Base-by-base conservation (phyloP, 768 basidiomycete species). In the Neoboletus subvelutipes region DNA sequence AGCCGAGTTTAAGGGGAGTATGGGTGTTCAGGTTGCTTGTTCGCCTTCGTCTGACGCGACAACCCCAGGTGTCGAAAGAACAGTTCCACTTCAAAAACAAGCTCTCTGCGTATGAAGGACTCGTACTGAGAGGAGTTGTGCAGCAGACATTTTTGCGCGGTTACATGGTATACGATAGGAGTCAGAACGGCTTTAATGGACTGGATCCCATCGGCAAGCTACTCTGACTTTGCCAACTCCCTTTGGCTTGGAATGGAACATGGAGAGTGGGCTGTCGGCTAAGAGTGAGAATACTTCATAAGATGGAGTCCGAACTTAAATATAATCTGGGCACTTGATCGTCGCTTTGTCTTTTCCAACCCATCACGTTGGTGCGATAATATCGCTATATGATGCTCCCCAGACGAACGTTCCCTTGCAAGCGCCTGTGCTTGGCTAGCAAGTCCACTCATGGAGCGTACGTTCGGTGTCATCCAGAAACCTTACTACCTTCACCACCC, bases 71-170 rank as follows among this genome's bases (percentile, higher is more conserved):
- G 24, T 86, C 85, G 28, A 82, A 82, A 66, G 86, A 88, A 10
- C 66, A 72, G 13, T 77, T 98, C 13, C 79, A 86, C 52, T 98
- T 96, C 81, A 97, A 93, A 78, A 98, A 98, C 76, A 95, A 94
- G 73, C 67, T 97, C 20, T 91, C 92, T 4, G 91, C 96, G 2
- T 98, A 95, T 69, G 83, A 90, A 62, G 94, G 94, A 5, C 76
- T 83, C 64, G 77, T 66, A 18, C 78, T 97, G 43, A 75, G 64
- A 17, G 96, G 96, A 0, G 75, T 76, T n/a, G 90, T 94, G 36
- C 76, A 83, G 57, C 77, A 86, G 71, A 93, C 92, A 0, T 91
- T 83, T 70, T 75, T 98, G n/a, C 83, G 93, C 5, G 95, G 94
- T 2, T 63, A 69, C 18, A 69, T 88, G 45, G 81, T 88, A 0